phyloP scores from a whole-genome alignment of 805 yeast species.

The Candida chilensis region DNA sequence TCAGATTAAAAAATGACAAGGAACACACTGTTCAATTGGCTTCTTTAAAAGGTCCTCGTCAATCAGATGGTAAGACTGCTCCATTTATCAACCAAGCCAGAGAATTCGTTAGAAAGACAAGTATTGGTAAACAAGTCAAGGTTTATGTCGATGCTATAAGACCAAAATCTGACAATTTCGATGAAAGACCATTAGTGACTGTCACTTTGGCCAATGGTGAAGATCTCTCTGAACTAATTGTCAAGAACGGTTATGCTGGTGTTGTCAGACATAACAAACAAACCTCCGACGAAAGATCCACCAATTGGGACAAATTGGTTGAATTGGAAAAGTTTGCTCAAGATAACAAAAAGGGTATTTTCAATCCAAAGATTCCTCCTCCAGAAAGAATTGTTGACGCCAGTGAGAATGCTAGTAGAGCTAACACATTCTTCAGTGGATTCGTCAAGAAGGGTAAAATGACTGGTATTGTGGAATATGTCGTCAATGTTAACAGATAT shows the following conservation, averaged over 20 bases:
- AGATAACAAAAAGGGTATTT: constrained; percentile 52
- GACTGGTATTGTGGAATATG: constrained; percentile 64
- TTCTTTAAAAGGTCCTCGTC: constrained; percentile 68
- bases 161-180: constrained; percentile 49
- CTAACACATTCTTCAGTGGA: constrained; percentile 65
- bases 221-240: constrained; percentile 54
- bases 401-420: constrained; percentile 62
- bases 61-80: constrained; percentile 44
- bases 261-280: constrained; percentile 73
- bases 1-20: constrained; percentile 39
- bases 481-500: constrained; percentile 60
- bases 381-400: constrained; percentile 68
- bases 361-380: constrained; percentile 42
- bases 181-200: constrained; percentile 59
- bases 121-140: constrained; percentile 64
- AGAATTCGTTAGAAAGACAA: constrained; percentile 61
- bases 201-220: constrained; percentile 39
- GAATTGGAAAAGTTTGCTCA: constrained; percentile 60
- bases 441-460: constrained; percentile 58
- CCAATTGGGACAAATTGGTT: constrained; percentile 67
- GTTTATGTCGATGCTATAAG: constrained; percentile 58
- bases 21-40: constrained; percentile 68
- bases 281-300: constrained; percentile 55
- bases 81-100: constrained; percentile 57
- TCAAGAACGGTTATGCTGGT: constrained; percentile 63